Evolutionary conservation across 495 filamentous ascomycete genomes (phyloP), one percentile per base, ranked within the genome.

Genomic region (Aspergillus sparsus): DNA sequence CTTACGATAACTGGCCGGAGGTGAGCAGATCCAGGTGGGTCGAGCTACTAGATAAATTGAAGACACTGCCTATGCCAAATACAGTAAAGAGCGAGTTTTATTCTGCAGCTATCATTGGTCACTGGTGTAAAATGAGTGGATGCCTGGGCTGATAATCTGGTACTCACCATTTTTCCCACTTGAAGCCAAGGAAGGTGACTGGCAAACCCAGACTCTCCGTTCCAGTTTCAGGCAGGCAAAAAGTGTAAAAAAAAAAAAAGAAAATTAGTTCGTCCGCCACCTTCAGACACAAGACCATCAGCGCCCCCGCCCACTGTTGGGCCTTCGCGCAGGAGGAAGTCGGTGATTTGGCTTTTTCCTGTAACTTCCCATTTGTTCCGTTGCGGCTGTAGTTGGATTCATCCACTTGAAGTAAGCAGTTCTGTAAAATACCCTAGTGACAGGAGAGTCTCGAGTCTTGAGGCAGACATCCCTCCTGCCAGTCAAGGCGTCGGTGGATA

Each of bases 231-330:
- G 41, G 45, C 51, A 33, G 18, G 44, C 16, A 13, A 49, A 42
- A 39, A 47, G 27, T 31, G 27, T 54, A 60, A 65, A 57, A 57
- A 54, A 61, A 49, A 57, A 58, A 41, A 9, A 41, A 57, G 31
- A 52, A 45, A 55, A 37, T 60, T 57, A 39, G 55, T 58, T 62
- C 57, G 62, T 62, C 61, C 64, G 64, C 64, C 64, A 66, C 61
- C 39, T 57, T 55, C 49, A 18, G 18, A 18, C 47, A 35, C 36
- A 8, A 46, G 15, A 16, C 42, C 18, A 10, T 21, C 34, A 57
- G 49, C 54, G 54, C 58, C 65, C 62, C 62, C 62, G 52, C 61
- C 57, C 54, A 57, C 47, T 60, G 56, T 68, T 68, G 63, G 63
- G 66, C 61, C 66, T 62, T 64, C 63, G 55, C 66, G 61, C 63